Base-by-base conservation (phyloP, 345 rosid genomes). In the Brassica nigra region DNA sequence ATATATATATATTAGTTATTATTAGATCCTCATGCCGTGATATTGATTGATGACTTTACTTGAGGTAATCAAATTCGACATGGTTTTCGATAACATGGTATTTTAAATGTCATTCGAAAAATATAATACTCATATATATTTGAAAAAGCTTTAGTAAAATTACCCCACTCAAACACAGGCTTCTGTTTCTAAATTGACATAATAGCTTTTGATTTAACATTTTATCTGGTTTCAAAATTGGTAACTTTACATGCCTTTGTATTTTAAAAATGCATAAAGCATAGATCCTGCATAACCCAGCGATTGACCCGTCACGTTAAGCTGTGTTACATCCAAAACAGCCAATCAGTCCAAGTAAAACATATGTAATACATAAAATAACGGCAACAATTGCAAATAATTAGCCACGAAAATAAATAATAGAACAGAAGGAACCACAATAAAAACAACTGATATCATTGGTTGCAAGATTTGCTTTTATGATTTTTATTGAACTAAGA, bases 261-360 rank as follows among this genome's bases (percentile, higher is more conserved):
- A 76, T 58, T 76, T 76, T 2, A 76, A 42, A 58, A 58, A 66
- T 68, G 79, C 73, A 67, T 76, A 68, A n/a, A 76, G 3, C 1
- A 76, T 15, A 67, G 79, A 57, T 67, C 79, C 79, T 28, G 9
- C 14, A 6, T 57, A 76, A 37, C 79, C 67, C n/a, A 76, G n/a
- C 12, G 73, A 44, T 58, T 76, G 73, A 5, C 78, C 79, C 73
- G 58, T 7, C 12, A 76, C 55, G 47, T 76, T 76, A 39, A 67
- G 30, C 73, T 76, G 79, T 37, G 68, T 37, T 3, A 58, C 59
- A 76, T 15, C 18, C 18, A 68, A 37, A 39, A 76, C 6, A 28
- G 4, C 44, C 6, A 52, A 36, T 62, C 47, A 62, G 4, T 54
- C 44, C 33, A 11, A 31, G 10, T 33, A 7, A 5, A 57, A 57